Percentiles rank a stretch among this genome's conserved stretches.
These are phyloP conservation scores for Blakeslea trispora DNA, from an alignment of 371 early-diverging fungal species.

Conservation along the genomic window DNA sequence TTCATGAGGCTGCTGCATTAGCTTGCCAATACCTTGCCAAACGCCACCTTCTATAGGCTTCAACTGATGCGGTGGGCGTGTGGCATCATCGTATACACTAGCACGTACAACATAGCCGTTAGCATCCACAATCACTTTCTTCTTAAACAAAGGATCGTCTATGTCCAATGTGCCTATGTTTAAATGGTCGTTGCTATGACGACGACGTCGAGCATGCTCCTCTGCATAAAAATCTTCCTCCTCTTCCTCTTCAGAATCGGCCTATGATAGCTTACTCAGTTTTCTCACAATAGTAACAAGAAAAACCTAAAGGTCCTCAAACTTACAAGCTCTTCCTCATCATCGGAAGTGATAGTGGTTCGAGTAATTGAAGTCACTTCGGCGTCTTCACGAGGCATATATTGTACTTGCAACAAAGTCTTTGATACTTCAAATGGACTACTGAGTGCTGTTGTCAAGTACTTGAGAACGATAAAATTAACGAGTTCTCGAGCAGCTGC, in stretches of 20 bases:
- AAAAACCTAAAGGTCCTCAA: too few species aligned
- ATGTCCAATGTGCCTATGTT: conserved; percentile 33
- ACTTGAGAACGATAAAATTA: conserved; percentile 70
- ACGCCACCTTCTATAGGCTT: conserved; percentile 62
- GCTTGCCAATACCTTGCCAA: conserved; percentile 54
- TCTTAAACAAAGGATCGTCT: conserved; percentile 43
- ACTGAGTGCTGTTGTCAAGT: conserved; percentile 63
- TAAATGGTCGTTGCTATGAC: conserved; percentile 17
- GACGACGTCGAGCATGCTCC: conserved; percentile 11
- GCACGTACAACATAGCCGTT: conserved; percentile 66
- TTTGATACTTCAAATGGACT: conserved; percentile 78
- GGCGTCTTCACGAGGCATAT: conserved; percentile 61
- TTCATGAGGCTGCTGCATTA: conserved; percentile 66
- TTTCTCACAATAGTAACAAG: conserved; percentile 26
- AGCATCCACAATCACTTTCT: conserved; percentile 45
- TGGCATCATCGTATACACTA: conserved; percentile 59
- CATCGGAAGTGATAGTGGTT: conserved; percentile 17
- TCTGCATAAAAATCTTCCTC: conserved; percentile 39
- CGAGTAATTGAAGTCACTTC: conserved; percentile 28
- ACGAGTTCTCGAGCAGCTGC: conserved; percentile 61
- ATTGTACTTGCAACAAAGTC: conserved; percentile 84
- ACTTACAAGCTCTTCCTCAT: conserved; percentile 20
- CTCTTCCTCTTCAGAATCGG: conserved; percentile 36
- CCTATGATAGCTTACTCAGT: too few species aligned
- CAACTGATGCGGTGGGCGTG: conserved; percentile 64